Evolutionary conservation across 2,329 filamentous ascomycete genomes (phyloP), one percentile per base, ranked within the genome.

Genomic region (Cytospora mali): DNA sequence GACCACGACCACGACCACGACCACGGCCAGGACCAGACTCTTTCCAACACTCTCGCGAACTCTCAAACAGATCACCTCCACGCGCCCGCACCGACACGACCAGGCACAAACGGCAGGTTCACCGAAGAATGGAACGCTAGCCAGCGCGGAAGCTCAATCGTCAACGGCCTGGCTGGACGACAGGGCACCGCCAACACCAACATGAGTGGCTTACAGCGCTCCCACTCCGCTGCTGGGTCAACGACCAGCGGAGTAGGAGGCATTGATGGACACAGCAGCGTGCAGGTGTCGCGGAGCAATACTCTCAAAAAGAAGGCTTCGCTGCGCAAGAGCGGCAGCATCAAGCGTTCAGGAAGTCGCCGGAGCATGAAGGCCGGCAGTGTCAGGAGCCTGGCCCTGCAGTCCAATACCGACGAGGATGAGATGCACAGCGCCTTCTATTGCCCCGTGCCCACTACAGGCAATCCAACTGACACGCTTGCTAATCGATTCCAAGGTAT

Each of bases 221-320:
- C 88, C 60, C 80, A 80, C 65, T 90, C 88, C 14, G 80, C 82
- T 65, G 81, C 82, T 61, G 85, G 82, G 69, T 83, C 77, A 71
- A 74, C 80, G 69, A 70, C 81, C 71, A 71, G 83, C 75, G 77
- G 83, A 62, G 76, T 78, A 48, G 75, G 58, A 35, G 62, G 49
- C n/a, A 42, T 60, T 42, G 62, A 75, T 52, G 71, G 68, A 42
- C 69, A 74, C 51, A 73, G 71, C 54, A 51, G 67, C 55, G 73
- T 75, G 53, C 72, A 77, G 48, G 75, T 83, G 29, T 76, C 78
- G 55, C 76, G 83, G 49, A 77, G 78, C 55, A 91, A 92, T 64
- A 97, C 93, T 0, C 81, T 98, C 69, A 95, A 92, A 80, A 98
- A 98, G 82, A 95, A 92, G 76, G 81, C 80, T 27, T 96, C 93